Percentiles rank a stretch among this genome's conserved stretches.
These are phyloP conservation scores for Hippophae tibetana DNA, from an alignment of 306 rosid species.

Conservation along the genomic window DNA sequence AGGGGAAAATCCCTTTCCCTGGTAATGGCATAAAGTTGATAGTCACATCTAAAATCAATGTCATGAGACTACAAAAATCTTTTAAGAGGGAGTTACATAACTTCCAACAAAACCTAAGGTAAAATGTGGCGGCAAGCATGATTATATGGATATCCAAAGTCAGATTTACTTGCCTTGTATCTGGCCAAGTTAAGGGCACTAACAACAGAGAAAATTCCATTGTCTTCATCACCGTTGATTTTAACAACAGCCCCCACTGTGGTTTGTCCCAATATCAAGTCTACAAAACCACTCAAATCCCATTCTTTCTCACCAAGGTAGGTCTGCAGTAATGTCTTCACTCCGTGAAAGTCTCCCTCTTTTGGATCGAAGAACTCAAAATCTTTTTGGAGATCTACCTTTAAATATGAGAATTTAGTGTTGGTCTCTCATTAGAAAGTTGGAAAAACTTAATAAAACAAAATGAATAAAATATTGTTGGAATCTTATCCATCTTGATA, in stretches of 20 bases:
- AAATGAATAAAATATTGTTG: neutral
- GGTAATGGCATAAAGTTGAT: no score
- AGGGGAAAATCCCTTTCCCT: no score
- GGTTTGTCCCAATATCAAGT: conserved; percentile 59
- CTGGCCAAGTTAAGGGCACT: conserved; percentile 63
- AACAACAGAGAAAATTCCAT: conserved; percentile 55
- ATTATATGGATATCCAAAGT: neutral
- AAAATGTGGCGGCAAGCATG: neutral
- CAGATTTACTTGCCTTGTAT: conserved; percentile 45
- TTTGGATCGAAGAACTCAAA: conserved; percentile 83
- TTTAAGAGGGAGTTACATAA: neutral
- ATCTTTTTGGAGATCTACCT: conserved; percentile 74
- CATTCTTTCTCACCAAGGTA: conserved; percentile 59
- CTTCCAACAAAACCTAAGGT: neutral
- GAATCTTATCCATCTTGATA: neutral
- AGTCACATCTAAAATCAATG: no score
- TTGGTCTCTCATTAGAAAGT: conserved; percentile 6
- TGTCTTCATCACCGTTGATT: conserved; percentile 75
- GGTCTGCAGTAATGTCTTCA: conserved; percentile 64
- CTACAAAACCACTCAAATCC: conserved; percentile 73
- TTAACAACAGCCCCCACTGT: conserved; percentile 68
- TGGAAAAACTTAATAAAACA: neutral
- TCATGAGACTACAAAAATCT: no score
- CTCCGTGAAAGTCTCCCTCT: conserved; percentile 72
- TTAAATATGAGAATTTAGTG: conserved; percentile 10